These are phyloP conservation scores for Lactarius pseudohatsudake DNA, from an alignment of 768 basidiomycete species.

Conservation along the genomic window DNA sequence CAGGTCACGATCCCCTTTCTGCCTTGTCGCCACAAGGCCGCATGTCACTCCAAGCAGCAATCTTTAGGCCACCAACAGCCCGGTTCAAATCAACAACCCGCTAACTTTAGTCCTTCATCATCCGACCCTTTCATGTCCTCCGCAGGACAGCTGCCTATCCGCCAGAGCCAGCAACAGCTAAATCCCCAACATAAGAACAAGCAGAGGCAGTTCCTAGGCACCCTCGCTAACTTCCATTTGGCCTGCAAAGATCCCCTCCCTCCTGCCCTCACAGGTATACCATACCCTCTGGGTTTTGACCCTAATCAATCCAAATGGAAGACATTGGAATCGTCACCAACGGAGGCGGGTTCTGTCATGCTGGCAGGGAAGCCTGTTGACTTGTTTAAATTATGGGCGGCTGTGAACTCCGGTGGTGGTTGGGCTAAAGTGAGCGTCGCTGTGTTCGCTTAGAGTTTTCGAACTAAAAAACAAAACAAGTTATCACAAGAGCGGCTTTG, in stretches of 20 bases:
- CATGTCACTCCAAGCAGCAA: constrained; percentile 29
- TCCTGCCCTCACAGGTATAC: constrained; percentile 65
- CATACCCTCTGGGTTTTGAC: constrained; percentile 59
- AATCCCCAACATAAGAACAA: constrained; percentile 47
- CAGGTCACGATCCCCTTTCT: constrained; percentile 34
- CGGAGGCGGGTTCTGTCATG: constrained; percentile 61
- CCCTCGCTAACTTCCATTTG: constrained; percentile 60
- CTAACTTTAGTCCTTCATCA: constrained; percentile 22
- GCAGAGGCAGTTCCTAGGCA: constrained; percentile 57
- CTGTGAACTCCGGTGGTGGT: constrained; percentile 63
- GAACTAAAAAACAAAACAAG: constrained; percentile 16
- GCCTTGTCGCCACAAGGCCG: constrained; percentile 28
- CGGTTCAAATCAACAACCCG: constrained; percentile 24
- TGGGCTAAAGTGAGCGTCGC: constrained; percentile 50
- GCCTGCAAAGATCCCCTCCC: constrained; percentile 66
- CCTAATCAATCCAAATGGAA: constrained; percentile 63
- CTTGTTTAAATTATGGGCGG: constrained; percentile 69
- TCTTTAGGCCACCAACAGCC: constrained; percentile 45
- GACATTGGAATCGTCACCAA: constrained; percentile 55
- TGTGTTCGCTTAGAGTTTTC: constrained; percentile 12
- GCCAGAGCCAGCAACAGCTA: constrained; percentile 35
- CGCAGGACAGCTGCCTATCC: constrained; percentile 39
- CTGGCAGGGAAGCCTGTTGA: constrained; percentile 75
- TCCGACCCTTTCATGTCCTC: constrained; percentile 32
- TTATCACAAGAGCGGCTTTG: constrained; percentile 27